These are phyloP conservation scores for Mimosa bimucronata DNA, from an alignment of 306 rosid genomes.

Conservation along the genomic window DNA sequence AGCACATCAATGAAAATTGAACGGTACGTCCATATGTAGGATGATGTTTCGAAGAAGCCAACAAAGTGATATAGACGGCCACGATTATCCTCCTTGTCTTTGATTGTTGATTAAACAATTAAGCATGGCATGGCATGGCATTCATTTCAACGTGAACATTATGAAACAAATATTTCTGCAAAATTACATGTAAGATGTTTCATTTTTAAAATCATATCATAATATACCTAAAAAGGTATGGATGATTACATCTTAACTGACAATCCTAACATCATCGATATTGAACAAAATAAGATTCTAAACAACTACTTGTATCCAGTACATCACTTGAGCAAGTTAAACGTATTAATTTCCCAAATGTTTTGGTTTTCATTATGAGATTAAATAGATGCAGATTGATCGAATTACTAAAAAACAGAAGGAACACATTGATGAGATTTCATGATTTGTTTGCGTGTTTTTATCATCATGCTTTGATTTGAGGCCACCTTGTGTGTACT, in stretches of 20 bases:
- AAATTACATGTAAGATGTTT: background rate
- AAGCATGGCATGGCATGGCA: background rate
- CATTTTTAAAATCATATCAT: background rate
- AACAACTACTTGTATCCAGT: background rate
- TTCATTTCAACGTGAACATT: background rate
- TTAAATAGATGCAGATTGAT: background rate
- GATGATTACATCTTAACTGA: background rate
- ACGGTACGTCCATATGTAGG: background rate
- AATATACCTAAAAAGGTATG: background rate
- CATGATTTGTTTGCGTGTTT: background rate
- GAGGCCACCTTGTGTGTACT: background rate
- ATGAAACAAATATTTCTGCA: background rate
- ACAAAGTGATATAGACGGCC: slow-evolving; percentile 9
- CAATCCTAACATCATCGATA: background rate
- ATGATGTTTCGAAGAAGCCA: background rate
- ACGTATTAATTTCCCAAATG: background rate
- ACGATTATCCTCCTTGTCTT: background rate
- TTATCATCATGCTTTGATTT: background rate
- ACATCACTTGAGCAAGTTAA: background rate
- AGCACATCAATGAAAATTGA: slow-evolving; percentile 35
- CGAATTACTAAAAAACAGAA: background rate
- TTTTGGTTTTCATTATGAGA: background rate
- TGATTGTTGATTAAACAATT: background rate
- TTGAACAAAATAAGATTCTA: background rate
- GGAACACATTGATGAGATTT: background rate